Conservation (phyloP, 768 basidiomycete genomes). For the Agrocybe chaxingu region DNA sequence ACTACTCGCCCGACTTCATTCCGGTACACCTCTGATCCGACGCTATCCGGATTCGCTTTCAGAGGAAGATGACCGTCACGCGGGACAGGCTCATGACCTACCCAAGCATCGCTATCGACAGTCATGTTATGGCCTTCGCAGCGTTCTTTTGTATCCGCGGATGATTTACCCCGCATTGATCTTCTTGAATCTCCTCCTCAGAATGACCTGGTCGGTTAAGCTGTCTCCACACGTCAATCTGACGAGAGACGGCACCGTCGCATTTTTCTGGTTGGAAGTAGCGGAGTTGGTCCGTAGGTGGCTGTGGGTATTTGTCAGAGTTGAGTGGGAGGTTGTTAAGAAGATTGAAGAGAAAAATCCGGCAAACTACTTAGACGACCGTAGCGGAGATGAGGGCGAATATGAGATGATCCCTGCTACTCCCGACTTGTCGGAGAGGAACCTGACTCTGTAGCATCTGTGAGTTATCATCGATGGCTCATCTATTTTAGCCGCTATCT, state of each 20-base stretch:
- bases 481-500: background rate
- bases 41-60: slow-evolving; percentile 15
- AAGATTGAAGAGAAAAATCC: slow-evolving; percentile 30
- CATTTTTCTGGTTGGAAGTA: slow-evolving; percentile 88
- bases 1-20: slow-evolving; percentile 45
- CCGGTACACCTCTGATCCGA: slow-evolving; percentile 26
- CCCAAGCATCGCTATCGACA: slow-evolving; percentile 22
- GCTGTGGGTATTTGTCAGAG: slow-evolving; percentile 97
- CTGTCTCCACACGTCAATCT: slow-evolving; percentile 84
- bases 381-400: slow-evolving; percentile 26
- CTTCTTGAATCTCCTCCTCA: slow-evolving; percentile 79
- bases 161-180: slow-evolving; percentile 82
- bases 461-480: background rate
- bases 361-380: slow-evolving; percentile 26
- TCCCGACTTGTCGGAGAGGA: slow-evolving; percentile 13
- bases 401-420: slow-evolving; percentile 41
- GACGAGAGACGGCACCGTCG: slow-evolving; percentile 68
- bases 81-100: slow-evolving; percentile 16
- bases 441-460: slow-evolving; percentile 4
- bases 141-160: slow-evolving; percentile 74
- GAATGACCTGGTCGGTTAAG: slow-evolving; percentile 93
- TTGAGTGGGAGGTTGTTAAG: slow-evolving; percentile 94
- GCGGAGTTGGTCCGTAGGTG: slow-evolving; percentile 88
- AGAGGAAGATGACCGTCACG: slow-evolving; percentile 17
- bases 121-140: slow-evolving; percentile 72